A percentile compares a stretch with the other conserved stretches of the same genome.
These are phyloP conservation scores for Oldenlandia corymbosa DNA, from an alignment of 257 asterid species.

Conservation along the genomic window DNA sequence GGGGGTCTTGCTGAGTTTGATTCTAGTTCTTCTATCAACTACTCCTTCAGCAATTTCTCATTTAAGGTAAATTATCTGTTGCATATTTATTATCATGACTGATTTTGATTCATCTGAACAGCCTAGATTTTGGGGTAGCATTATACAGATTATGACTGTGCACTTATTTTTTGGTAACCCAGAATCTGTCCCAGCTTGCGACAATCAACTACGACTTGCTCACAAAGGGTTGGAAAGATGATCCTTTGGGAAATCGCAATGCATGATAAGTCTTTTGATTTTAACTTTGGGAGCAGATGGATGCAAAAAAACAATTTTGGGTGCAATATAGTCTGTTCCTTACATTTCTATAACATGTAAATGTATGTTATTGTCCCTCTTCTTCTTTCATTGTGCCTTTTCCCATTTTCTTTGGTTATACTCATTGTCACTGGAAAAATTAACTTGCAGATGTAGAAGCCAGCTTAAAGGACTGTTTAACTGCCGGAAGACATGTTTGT, in stretches of 20 bases:
- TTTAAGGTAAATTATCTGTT: slow-evolving; percentile 56
- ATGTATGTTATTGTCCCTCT: slow-evolving; percentile 23
- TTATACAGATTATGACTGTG: too few species aligned
- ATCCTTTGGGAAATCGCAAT: slow-evolving; percentile 49
- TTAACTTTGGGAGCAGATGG: slow-evolving; percentile 4
- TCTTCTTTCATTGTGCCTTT: not conserved
- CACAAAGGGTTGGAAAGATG: slow-evolving; percentile 80
- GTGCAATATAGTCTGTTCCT: slow-evolving; percentile 2
- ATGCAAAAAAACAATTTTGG: slow-evolving; percentile 9
- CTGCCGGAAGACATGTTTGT: slow-evolving; percentile 5
- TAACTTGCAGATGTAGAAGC: slow-evolving; percentile 20
- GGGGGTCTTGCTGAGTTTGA: slow-evolving; percentile 63
- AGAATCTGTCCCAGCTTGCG: slow-evolving; percentile 95
- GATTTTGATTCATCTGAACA: not conserved
- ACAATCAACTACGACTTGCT: slow-evolving; percentile 94
- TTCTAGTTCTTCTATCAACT: slow-evolving; percentile 58
- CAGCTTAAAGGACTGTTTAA: slow-evolving; percentile 7
- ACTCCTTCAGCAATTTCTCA: slow-evolving; percentile 94
- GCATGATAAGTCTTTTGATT: slow-evolving; percentile 21
- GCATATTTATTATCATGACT: too few species aligned
- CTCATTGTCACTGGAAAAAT: not conserved
- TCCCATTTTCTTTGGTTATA: not conserved
- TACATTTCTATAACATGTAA: slow-evolving; percentile 31
- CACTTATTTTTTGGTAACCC: too few species aligned
- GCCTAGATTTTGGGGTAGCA: not conserved